These are phyloP conservation scores for Magnaporthales sp. DNA, from an alignment of 2,329 filamentous ascomycete genomes.

Conservation along the genomic window DNA sequence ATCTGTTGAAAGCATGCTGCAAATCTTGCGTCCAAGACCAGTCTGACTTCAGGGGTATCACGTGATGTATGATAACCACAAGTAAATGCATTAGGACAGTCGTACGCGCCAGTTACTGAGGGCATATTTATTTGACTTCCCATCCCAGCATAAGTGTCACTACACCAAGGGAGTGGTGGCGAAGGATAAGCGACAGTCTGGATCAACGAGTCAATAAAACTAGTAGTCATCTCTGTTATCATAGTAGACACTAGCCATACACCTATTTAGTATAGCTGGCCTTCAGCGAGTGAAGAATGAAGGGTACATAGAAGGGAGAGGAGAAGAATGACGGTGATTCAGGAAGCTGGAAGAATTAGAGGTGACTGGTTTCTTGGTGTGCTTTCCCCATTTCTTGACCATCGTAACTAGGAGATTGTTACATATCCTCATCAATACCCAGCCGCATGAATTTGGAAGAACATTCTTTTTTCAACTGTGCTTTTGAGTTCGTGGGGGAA, in stretches of 20 bases:
- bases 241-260: not conserved
- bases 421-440: not conserved
- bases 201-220: not conserved
- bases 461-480: too few relatives aligned
- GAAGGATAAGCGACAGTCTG: too few relatives aligned
- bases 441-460: not conserved
- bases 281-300: not conserved
- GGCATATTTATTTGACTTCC: too few relatives aligned
- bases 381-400: not conserved
- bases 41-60: not conserved
- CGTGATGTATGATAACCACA: too few relatives aligned
- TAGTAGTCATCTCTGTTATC: not conserved
- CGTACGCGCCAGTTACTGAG: too few relatives aligned
- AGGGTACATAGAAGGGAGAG: not conserved
- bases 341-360: not conserved
- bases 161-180: not conserved
- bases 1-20: too few relatives aligned
- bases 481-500: not conserved
- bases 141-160: not conserved
- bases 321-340: too few relatives aligned
- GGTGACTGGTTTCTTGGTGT: not conserved
- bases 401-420: not conserved
- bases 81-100: not conserved
- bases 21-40: too few relatives aligned
- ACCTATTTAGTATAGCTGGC: not conserved